These are phyloP conservation scores for Penicillium lividum DNA, from an alignment of 495 filamentous ascomycete species.

Conservation along the genomic window DNA sequence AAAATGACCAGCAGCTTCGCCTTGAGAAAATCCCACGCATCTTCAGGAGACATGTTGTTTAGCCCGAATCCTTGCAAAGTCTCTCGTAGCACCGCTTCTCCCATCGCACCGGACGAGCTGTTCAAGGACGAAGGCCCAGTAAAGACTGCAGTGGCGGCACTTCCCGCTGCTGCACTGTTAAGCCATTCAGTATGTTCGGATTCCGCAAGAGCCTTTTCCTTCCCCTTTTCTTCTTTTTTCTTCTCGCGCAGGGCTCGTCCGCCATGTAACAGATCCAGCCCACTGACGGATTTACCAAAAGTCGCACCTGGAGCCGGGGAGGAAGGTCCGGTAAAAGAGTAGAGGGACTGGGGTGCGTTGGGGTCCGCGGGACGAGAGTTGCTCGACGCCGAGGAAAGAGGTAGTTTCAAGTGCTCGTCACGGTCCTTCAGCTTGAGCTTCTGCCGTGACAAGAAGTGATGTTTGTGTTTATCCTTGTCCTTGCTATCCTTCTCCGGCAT, in stretches of 20 bases:
- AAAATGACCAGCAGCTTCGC: constrained; percentile 88
- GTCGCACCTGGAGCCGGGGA: constrained; percentile 70
- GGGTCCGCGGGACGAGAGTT: constrained; percentile 88
- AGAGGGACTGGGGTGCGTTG: constrained; percentile 79
- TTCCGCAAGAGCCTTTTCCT: constrained; percentile 47
- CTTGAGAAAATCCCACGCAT: constrained; percentile 95
- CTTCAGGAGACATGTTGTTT: constrained; percentile 80
- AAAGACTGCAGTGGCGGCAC: constrained; percentile 29
- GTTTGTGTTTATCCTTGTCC: constrained; percentile 64
- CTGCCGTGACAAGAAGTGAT: constrained; percentile 86
- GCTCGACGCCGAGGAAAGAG: constrained; percentile 83
- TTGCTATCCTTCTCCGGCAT: constrained; percentile 41
- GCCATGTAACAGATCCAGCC: constrained; percentile 82
- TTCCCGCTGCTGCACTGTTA: constrained; percentile 29
- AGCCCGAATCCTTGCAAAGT: constrained; percentile 64
- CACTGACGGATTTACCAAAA: constrained; percentile 75
- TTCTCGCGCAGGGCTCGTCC: constrained; percentile 84
- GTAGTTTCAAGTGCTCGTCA: constrained; percentile 71
- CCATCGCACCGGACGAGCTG: constrained; percentile 33
- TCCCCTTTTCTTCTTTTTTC: constrained; percentile 72
- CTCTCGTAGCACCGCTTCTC: constrained; percentile 47
- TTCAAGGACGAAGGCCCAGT: constrained; percentile 42
- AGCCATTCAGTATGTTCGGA: constrained; percentile 47
- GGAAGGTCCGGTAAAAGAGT: constrained; percentile 69
- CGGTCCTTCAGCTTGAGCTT: constrained; percentile 86